Percentiles rank a stretch among this genome's conserved stretches.
phyloP scores from a whole-genome alignment of 2,329 filamentous ascomycete species.

The Alternaria incomplexa region DNA sequence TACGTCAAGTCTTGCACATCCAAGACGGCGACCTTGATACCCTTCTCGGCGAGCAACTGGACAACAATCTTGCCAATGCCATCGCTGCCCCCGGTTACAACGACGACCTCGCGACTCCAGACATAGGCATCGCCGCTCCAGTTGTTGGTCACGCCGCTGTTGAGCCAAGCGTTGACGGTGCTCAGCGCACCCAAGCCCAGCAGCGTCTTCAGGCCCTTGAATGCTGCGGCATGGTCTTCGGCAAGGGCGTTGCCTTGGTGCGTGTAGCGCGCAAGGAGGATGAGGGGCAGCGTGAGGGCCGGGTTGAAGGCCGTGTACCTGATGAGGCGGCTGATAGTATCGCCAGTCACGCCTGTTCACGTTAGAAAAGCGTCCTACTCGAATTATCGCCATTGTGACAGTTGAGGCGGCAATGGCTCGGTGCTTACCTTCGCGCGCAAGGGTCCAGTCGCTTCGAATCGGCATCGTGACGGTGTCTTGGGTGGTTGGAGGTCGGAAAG shows the following conservation, averaged over 20 bases:
- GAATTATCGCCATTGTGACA: background rate
- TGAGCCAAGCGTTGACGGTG: conserved; percentile 59
- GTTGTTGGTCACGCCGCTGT: conserved; percentile 58
- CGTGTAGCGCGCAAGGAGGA: conserved; percentile 70
- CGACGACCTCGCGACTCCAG: conserved; percentile 72
- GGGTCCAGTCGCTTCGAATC: conserved; percentile 46
- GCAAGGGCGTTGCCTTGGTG: conserved; percentile 63
- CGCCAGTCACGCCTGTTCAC: conserved; percentile 51
- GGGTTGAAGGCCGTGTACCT: conserved; percentile 70
- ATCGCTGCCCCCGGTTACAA: conserved; percentile 76
- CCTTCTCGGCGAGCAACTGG: conserved; percentile 66
- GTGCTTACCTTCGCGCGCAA: conserved; percentile 47
- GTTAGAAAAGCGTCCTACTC: background rate
- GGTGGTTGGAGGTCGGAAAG: background rate
- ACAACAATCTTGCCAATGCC: conserved; percentile 75
- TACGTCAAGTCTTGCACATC: conserved; percentile 70
- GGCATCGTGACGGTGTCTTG: conserved; percentile 36
- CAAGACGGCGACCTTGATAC: conserved; percentile 72
- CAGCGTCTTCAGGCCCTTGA: conserved; percentile 61
- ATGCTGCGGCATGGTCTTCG: conserved; percentile 56
- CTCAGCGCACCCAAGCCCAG: conserved; percentile 60
- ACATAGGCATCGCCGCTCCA: conserved; percentile 63
- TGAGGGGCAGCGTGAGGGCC: conserved; percentile 65
- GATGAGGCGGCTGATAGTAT: conserved; percentile 65
- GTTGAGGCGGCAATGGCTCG: background rate